These are phyloP conservation scores for Coccomyxa sp. DNA, from an alignment of 139 green algal species.

Conservation along the genomic window DNA sequence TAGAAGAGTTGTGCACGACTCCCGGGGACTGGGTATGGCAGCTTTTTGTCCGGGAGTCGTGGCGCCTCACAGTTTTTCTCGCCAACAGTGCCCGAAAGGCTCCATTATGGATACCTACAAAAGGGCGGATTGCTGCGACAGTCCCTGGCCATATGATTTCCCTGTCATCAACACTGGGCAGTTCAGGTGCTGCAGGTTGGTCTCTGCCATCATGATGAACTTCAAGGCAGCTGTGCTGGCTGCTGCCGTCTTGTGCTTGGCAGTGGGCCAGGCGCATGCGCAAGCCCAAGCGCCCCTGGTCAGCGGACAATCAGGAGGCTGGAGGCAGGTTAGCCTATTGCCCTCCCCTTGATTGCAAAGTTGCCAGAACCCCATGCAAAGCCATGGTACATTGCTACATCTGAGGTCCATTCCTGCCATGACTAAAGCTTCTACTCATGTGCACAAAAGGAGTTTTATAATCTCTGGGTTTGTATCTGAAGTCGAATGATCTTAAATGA, in stretches of 20 bases:
- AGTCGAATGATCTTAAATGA: neutral
- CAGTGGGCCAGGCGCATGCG: neutral
- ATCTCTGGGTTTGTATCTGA: neutral
- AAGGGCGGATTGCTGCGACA: too few species aligned
- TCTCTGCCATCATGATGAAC: too few species aligned
- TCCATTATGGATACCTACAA: too few species aligned
- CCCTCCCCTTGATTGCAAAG: neutral
- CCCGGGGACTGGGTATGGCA: too few species aligned
- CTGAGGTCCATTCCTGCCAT: neutral
- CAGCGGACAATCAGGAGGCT: neutral
- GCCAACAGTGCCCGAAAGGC: too few species aligned
- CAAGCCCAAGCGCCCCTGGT: neutral
- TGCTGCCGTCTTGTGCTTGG: neutral
- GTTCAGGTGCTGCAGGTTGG: too few species aligned
- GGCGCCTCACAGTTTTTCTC: too few species aligned
- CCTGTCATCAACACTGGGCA: too few species aligned
- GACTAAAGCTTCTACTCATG: neutral
- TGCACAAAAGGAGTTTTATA: neutral
- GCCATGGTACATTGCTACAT: neutral
- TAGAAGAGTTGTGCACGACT: too few species aligned
- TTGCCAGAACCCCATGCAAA: neutral
- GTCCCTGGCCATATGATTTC: too few species aligned
- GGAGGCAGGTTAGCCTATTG: neutral
- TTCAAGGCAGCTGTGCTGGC: neutral
- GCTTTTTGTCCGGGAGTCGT: too few species aligned